Conservation (phyloP, 1,284 basidiomycete species). For the Sanghuangporus weigelae region DNA sequence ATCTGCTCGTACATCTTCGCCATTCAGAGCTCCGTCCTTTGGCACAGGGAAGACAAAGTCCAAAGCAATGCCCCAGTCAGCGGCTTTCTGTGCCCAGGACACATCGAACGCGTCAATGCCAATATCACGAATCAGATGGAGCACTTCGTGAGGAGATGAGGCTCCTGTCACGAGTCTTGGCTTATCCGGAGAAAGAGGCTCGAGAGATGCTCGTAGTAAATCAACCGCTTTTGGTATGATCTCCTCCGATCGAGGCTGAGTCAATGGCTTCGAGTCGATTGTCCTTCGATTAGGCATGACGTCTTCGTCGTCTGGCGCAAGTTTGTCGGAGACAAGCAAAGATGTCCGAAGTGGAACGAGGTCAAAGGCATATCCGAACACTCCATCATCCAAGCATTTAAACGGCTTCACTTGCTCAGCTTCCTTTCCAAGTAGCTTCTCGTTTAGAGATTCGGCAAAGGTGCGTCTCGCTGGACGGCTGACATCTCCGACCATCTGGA, state of each 20-base stretch:
- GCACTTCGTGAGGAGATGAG: slow-evolving; percentile 67
- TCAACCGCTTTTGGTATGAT: slow-evolving; percentile 25
- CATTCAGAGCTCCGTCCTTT: neutral
- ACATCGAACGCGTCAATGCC: slow-evolving; percentile 75
- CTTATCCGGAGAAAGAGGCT: slow-evolving; percentile 46
- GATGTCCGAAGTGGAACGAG: slow-evolving; percentile 48
- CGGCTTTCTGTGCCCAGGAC: slow-evolving; percentile 61
- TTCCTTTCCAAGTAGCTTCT: slow-evolving; percentile 52
- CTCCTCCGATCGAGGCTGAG: slow-evolving; percentile 17
- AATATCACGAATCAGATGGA: slow-evolving; percentile 53
- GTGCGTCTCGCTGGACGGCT: slow-evolving; percentile 50
- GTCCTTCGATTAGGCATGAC: slow-evolving; percentile 3
- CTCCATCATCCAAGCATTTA: slow-evolving; percentile 55
- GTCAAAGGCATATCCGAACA: slow-evolving; percentile 65
- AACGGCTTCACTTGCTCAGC: slow-evolving; percentile 42
- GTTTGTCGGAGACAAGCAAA: slow-evolving; percentile 22
- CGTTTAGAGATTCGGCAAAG: slow-evolving; percentile 56
- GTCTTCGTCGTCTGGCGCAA: slow-evolving; percentile 15
- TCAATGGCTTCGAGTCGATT: slow-evolving; percentile 9
- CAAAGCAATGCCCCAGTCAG: slow-evolving; percentile 63
- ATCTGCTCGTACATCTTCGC: slow-evolving; percentile 8
- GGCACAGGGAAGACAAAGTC: slow-evolving; percentile 69
- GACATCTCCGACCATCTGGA: slow-evolving; percentile 62
- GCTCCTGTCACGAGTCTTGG: slow-evolving; percentile 55
- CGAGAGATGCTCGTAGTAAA: slow-evolving; percentile 56